Conservation (phyloP, 2,329 filamentous ascomycete genomes). For the Exserohilum rostratum region DNA sequence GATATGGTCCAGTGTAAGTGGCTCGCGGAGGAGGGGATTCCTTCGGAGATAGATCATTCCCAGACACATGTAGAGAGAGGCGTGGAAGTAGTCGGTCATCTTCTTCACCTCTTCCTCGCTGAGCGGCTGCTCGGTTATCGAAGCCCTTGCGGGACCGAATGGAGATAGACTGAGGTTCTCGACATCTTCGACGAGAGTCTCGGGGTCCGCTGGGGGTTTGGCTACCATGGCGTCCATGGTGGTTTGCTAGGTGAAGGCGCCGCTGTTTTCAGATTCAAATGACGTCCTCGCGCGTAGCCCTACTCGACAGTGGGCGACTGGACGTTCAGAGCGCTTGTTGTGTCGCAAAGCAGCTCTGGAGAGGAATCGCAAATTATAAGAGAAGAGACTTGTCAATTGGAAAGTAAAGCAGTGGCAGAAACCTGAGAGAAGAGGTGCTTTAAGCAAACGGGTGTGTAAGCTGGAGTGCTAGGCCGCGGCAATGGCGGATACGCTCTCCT, state of each 20-base stretch:
- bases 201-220: constrained; percentile 28
- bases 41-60: constrained; percentile 81
- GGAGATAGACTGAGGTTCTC: constrained; percentile 57
- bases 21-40: constrained; percentile 74
- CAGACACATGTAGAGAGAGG: constrained; percentile 74
- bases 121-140: constrained; percentile 65
- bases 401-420: not conserved
- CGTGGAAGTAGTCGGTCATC: constrained; percentile 75
- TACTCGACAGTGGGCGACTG: not conserved
- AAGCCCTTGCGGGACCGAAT: constrained; percentile 70
- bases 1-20: constrained; percentile 71
- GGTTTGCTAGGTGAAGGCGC: constrained; percentile 8
- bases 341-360: not conserved
- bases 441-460: constrained; percentile 13
- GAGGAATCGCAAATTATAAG: not conserved
- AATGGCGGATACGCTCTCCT: constrained; percentile 20
- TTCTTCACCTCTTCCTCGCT: constrained; percentile 69
- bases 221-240: constrained; percentile 35
- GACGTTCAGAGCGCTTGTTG: not conserved
- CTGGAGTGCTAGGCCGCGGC: constrained; percentile 9
- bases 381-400: not conserved
- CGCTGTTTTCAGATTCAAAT: constrained; percentile 4
- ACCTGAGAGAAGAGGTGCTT: constrained; percentile 7
- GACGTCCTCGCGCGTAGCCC: constrained; percentile 5
- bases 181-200: constrained; percentile 37